phyloP scores from a whole-genome alignment of 176 grass and related monocot genomes.

The Oryza coarctata region DNA sequence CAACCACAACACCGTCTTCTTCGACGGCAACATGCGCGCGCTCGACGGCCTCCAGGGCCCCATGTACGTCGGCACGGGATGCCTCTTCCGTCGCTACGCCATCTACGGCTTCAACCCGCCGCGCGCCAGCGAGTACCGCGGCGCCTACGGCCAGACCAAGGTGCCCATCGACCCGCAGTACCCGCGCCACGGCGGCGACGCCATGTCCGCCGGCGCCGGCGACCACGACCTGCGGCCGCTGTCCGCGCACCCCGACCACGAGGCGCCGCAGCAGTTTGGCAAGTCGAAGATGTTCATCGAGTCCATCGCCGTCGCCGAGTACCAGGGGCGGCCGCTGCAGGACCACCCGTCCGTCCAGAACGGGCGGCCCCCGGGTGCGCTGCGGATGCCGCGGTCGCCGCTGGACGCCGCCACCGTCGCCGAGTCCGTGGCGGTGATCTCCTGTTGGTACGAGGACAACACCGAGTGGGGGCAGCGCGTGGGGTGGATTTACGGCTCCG shows the following conservation, averaged over 20 bases:
- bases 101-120: slow-evolving; percentile 70
- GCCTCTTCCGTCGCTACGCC: slow-evolving; percentile 70
- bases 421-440: slow-evolving; percentile 73
- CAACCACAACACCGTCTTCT: slow-evolving; percentile 99
- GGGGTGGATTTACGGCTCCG: slow-evolving; percentile 94
- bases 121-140: slow-evolving; percentile 51
- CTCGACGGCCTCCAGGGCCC: slow-evolving; percentile 76
- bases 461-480: slow-evolving; percentile 76
- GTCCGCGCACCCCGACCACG: slow-evolving; percentile 48
- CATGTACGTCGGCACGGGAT: slow-evolving; percentile 79
- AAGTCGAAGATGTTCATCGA: slow-evolving; percentile 66
- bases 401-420: slow-evolving; percentile 69
- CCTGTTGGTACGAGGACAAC: slow-evolving; percentile 90
- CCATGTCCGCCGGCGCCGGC: no score
- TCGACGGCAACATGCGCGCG: slow-evolving; percentile 78
- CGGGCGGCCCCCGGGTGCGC: slow-evolving; percentile 65
- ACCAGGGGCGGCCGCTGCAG: slow-evolving; percentile 80
- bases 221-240: slow-evolving; percentile 38
- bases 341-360: slow-evolving; percentile 77
- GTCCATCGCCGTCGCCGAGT: slow-evolving; percentile 76
- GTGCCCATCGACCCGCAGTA: slow-evolving; percentile 26
- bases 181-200: not conserved
- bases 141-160: slow-evolving; percentile 37
- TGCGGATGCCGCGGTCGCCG: slow-evolving; percentile 47
- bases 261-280: slow-evolving; percentile 59